Percentiles rank a stretch among this genome's conserved stretches.
Evolutionary conservation across 805 yeast genomes (phyloP).

Genomic region (Henningerozyma blattae): DNA sequence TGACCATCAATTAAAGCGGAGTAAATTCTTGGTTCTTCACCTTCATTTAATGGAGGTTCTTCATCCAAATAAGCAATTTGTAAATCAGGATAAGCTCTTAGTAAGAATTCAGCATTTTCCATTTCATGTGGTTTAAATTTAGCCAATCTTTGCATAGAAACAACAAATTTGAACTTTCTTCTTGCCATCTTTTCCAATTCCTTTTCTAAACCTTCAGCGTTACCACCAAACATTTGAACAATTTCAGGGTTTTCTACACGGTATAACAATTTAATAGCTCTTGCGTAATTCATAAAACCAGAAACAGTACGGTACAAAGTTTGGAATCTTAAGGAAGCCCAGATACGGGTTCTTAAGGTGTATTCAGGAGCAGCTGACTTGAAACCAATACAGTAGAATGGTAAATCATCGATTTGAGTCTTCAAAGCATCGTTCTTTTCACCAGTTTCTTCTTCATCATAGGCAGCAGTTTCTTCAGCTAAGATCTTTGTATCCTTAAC

Average conservation of each 20-base stretch:
- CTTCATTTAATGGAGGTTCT: constrained; percentile 64
- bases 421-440: constrained; percentile 55
- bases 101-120: constrained; percentile 68
- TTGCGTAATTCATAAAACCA: constrained; percentile 96
- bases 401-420: constrained; percentile 77
- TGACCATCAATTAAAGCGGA: constrained; percentile 74
- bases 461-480: constrained; percentile 87
- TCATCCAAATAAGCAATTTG: constrained; percentile 91
- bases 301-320: constrained; percentile 93
- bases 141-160: constrained; percentile 76
- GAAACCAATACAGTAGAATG: constrained; percentile 93
- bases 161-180: constrained; percentile 69
- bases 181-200: constrained; percentile 84
- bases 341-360: constrained; percentile 88
- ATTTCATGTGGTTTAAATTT: constrained; percentile 61
- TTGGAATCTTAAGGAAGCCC: constrained; percentile 97
- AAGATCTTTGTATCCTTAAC: constrained; percentile 90
- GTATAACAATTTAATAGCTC: constrained; percentile 86
- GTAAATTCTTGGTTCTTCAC: constrained; percentile 58
- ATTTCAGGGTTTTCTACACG: constrained; percentile 92
- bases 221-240: constrained; percentile 97
- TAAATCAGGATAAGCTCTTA: constrained; percentile 74
- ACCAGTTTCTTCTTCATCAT: constrained; percentile 27
- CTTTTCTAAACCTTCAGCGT: constrained; percentile 89
- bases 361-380: constrained; percentile 96